A percentile compares a stretch with the other conserved stretches of the same genome.
phyloP scores from a whole-genome alignment of 2,329 filamentous ascomycete genomes.

The Microthyrium microscopicum region DNA sequence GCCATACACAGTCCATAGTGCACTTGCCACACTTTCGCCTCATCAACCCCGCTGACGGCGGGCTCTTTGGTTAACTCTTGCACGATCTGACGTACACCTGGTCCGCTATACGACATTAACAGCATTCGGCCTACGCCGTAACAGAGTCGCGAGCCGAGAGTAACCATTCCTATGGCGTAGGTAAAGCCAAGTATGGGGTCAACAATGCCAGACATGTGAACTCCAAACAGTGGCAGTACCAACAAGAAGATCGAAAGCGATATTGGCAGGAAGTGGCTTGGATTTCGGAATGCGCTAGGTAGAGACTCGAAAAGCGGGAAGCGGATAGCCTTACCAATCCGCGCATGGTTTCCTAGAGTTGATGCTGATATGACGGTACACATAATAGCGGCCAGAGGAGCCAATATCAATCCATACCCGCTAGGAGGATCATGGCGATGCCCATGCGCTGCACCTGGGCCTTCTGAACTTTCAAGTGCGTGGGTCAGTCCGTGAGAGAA shows the following conservation, averaged over 20 bases:
- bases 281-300: constrained; percentile 79
- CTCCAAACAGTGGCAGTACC: constrained; percentile 63
- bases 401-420: constrained; percentile 46
- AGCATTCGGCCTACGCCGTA: constrained; percentile 84
- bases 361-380: constrained; percentile 78
- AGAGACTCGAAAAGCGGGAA: constrained; percentile 41
- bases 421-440: constrained; percentile 8
- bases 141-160: constrained; percentile 67
- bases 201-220: constrained; percentile 67
- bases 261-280: constrained; percentile 85
- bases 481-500: constrained; percentile 90
- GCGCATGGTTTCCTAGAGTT: constrained; percentile 72
- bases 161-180: constrained; percentile 78
- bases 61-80: constrained; percentile 72
- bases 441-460: constrained; percentile 41
- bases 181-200: constrained; percentile 67
- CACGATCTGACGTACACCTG: constrained; percentile 55
- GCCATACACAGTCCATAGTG: constrained; percentile 96
- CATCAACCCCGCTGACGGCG: constrained; percentile 59
- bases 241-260: constrained; percentile 70
- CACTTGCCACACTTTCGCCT: constrained; percentile 95
- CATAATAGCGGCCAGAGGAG: constrained; percentile 63
- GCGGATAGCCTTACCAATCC: constrained; percentile 82
- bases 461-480: constrained; percentile 57
- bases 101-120: constrained; percentile 65